Percentiles rank a stretch among this genome's conserved stretches.
These are phyloP conservation scores for Ichthyophonus hoferi DNA, from an alignment of 208 protist species.

Conservation along the genomic window DNA sequence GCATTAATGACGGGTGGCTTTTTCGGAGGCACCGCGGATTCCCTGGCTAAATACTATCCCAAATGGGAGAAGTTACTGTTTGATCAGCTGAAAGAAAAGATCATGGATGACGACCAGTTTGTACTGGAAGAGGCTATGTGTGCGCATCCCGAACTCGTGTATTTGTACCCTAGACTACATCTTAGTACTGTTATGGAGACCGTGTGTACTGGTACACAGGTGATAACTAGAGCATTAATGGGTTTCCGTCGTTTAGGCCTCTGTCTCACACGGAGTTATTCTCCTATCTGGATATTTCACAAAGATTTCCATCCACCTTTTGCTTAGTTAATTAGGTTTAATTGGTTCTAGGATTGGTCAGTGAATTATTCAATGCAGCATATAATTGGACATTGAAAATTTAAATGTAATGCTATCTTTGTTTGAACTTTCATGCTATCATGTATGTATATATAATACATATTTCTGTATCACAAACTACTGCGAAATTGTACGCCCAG, in stretches of 20 bases:
- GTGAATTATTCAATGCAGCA: no score
- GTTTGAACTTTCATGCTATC: no score
- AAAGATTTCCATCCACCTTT: not conserved
- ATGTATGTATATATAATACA: no score
- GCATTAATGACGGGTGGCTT: not conserved
- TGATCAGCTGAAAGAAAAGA: not conserved
- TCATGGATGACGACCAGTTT: not conserved
- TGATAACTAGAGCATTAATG: not conserved
- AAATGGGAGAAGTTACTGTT: not conserved
- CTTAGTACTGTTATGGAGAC: not conserved
- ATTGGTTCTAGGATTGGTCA: no score
- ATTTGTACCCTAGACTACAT: not conserved
- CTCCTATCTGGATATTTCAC: not conserved
- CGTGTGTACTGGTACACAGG: not conserved
- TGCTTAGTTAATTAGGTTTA: no score
- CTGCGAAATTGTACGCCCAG: no score
- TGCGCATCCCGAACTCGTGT: not conserved
- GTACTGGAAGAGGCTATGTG: not conserved
- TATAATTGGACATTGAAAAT: no score
- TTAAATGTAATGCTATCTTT: no score
- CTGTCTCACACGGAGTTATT: not conserved
- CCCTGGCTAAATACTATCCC: not conserved
- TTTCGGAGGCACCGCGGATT: not conserved
- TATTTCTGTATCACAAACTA: no score
- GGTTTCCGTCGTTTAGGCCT: not conserved